Conservation (phyloP, 1,284 basidiomycete species). For the Lentinula novae-zelandiae region DNA sequence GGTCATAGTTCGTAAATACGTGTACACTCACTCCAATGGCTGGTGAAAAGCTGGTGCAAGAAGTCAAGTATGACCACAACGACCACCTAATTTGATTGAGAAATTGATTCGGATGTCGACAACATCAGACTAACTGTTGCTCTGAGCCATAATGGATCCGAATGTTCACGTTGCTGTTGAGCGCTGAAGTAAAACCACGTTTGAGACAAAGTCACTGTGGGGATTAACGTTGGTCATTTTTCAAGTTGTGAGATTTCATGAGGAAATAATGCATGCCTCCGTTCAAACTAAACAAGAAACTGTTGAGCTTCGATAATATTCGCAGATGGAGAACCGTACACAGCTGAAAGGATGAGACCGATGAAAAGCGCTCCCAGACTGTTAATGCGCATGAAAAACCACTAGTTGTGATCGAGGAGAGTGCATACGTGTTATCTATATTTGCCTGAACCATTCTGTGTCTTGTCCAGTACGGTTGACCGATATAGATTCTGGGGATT, state of each 20-base stretch:
- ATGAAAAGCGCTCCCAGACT: slow-evolving; percentile 8
- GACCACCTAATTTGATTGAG: neutral
- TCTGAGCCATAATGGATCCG: slow-evolving; percentile 5
- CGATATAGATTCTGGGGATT: too few species aligned
- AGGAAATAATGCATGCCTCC: neutral
- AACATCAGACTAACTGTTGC: neutral
- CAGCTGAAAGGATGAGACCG: slow-evolving; percentile 5
- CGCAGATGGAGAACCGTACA: neutral
- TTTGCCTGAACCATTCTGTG: neutral
- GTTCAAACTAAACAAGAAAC: neutral
- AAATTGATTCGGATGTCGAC: neutral
- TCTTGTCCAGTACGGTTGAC: neutral
- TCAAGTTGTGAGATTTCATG: neutral
- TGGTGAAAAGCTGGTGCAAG: slow-evolving; percentile 9
- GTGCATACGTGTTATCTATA: neutral
- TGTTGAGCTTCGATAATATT: neutral
- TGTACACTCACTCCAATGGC: slow-evolving; percentile 1
- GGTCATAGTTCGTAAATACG: neutral
- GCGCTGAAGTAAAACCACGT: slow-evolving; percentile 11
- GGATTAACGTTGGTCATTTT: neutral
- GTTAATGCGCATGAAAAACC: neutral
- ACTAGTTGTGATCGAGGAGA: too few species aligned
- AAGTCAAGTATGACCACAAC: slow-evolving; percentile 3
- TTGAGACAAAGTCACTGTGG: slow-evolving; percentile 4
- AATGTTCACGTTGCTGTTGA: neutral